Conservation (phyloP, 164 flowering plant species). For the Magnolia kwangsiensis region DNA sequence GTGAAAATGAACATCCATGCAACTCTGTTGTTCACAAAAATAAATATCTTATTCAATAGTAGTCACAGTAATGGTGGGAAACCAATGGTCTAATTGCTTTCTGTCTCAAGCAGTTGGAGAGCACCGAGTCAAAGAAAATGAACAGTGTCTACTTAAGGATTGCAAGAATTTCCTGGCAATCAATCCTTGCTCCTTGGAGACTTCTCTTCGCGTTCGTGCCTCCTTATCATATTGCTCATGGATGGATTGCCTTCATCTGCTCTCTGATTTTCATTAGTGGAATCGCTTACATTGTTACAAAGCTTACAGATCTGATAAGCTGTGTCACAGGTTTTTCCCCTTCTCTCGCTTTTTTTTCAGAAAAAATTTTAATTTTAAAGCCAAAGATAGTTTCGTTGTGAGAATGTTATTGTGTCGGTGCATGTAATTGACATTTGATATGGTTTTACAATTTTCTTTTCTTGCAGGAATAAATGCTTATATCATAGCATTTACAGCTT, state of each 20-base stretch:
- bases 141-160: slow-evolving; percentile 30
- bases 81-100: slow-evolving; percentile 8
- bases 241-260: slow-evolving; percentile 86
- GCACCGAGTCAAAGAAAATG: slow-evolving; percentile 44
- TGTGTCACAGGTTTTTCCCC: slow-evolving; percentile 71
- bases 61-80: not conserved
- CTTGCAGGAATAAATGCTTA: slow-evolving; percentile 78
- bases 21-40: not conserved
- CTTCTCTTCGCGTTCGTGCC: slow-evolving; percentile 80
- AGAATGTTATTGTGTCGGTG: not conserved
- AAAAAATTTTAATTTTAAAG: no score
- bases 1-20: not conserved
- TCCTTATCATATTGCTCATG: slow-evolving; percentile 79
- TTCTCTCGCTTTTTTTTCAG: not conserved
- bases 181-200: slow-evolving; percentile 73
- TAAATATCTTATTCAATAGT: not conserved
- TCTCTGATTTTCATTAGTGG: slow-evolving; percentile 82
- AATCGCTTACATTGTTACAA: slow-evolving; percentile 69
- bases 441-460: not conserved
- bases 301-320: slow-evolving; percentile 80
- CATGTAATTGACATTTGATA: not conserved
- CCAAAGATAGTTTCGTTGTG: not conserved
- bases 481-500: slow-evolving; percentile 88
- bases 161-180: slow-evolving; percentile 55
- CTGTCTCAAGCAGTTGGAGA: slow-evolving; percentile 54